A percentile compares a stretch with the other conserved stretches of the same genome.
phyloP scores from a whole-genome alignment of 768 basidiomycete genomes.

The Kwoniella europaea region DNA sequence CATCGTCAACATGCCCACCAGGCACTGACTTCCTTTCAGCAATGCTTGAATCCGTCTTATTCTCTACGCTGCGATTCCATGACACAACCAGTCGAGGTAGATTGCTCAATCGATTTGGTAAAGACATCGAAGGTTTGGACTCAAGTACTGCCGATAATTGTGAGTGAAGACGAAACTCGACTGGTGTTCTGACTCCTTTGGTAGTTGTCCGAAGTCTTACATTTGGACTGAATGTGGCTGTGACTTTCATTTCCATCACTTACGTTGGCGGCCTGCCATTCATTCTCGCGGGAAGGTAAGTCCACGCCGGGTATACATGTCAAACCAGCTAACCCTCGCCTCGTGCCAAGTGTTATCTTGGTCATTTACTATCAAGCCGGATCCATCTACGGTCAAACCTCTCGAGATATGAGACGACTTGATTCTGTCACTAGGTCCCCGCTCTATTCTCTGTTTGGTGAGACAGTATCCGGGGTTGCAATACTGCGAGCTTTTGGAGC shows the following conservation, averaged over 20 bases:
- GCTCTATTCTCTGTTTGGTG: constrained; percentile 64
- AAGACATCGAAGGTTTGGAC: constrained; percentile 88
- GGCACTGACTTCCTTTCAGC: constrained; percentile 56
- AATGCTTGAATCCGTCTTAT: constrained; percentile 78
- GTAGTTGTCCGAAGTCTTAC: constrained; percentile 66
- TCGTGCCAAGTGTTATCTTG: constrained; percentile 39
- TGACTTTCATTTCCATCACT: constrained; percentile 76
- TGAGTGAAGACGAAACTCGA: constrained; percentile 49
- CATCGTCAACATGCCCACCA: background rate
- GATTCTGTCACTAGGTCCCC: constrained; percentile 64
- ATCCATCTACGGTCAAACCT: constrained; percentile 78
- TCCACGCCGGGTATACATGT: background rate
- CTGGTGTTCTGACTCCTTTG: background rate
- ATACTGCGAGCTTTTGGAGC: constrained; percentile 84
- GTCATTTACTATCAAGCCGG: constrained; percentile 60
- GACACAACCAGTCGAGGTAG: constrained; percentile 88
- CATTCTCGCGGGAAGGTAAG: constrained; percentile 63
- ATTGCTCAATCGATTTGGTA: constrained; percentile 60
- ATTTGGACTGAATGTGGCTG: constrained; percentile 70
- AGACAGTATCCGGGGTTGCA: constrained; percentile 64
- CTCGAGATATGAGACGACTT: constrained; percentile 63
- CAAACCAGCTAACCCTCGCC: background rate
- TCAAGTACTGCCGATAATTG: constrained; percentile 83
- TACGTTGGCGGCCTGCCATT: constrained; percentile 80
- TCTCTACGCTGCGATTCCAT: constrained; percentile 89